Base-by-base conservation (phyloP, 768 basidiomycete genomes). In the Krasilnikovozyma curviuscula region DNA sequence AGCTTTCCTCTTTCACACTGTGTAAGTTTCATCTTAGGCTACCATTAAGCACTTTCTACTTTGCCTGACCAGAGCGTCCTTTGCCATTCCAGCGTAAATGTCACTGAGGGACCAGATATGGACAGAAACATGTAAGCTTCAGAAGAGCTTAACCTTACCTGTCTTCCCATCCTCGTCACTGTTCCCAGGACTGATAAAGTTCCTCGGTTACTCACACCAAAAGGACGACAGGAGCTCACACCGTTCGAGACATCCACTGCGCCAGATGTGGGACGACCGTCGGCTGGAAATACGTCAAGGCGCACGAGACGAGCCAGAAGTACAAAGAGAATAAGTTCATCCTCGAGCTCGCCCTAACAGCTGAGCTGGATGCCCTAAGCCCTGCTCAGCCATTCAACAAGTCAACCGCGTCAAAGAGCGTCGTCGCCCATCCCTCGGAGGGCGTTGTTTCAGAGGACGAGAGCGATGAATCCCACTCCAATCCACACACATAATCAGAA, bases 321-420 rank as follows among this genome's bases (percentile, higher is more conserved):
- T 98, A 97, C 72, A 98, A 98, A 63, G 91, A 98, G 69, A 86
- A 88, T 62, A 88, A 88, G 70, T 93, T 76, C 66, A 97, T 98
- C 63, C 81, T 98, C 54, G 91, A 98, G 68, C 79, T 84, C 85
- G 59, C 79, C 85, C 59, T 72, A n/a, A n/a, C n/a, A n/a, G n/a
- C n/a, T n/a, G n/a, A n/a, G n/a, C n/a, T n/a, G n/a, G n/a, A n/a
- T n/a, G n/a, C n/a, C n/a, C n/a, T n/a, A n/a, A n/a, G n/a, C n/a
- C n/a, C n/a, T n/a, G n/a, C n/a, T n/a, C n/a, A n/a, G n/a, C n/a
- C n/a, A n/a, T n/a, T n/a, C n/a, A n/a, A n/a, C n/a, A n/a, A n/a
- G n/a, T n/a, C n/a, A n/a, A n/a, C n/a, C n/a, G n/a, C n/a, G n/a
- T n/a, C n/a, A n/a, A n/a, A n/a, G n/a, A n/a, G n/a, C n/a, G n/a